phyloP scores from a whole-genome alignment of 805 yeast species.

The Yamadazyma olivae region DNA sequence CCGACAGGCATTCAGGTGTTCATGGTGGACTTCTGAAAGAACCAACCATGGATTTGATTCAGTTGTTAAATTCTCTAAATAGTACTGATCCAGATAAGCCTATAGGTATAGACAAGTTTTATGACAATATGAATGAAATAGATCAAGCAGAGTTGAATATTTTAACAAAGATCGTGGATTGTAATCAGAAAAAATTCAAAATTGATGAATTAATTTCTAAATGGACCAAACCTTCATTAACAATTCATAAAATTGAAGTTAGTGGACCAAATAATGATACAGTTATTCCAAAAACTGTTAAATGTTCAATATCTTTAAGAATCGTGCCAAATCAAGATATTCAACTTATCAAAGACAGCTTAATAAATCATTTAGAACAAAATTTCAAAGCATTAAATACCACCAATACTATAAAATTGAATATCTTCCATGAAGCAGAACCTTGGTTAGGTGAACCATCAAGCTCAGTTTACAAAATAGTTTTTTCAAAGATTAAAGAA shows the following conservation, averaged over 20 bases:
- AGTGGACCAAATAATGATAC: conserved; percentile 91
- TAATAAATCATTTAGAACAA: conserved; percentile 44
- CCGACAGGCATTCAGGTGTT: conserved; percentile 94
- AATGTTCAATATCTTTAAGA: conserved; percentile 75
- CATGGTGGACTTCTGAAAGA: conserved; percentile 91
- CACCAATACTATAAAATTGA: conserved; percentile 58
- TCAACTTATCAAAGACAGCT: conserved; percentile 48
- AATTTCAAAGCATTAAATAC: conserved; percentile 51
- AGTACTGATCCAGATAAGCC: conserved; percentile 39
- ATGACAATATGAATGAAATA: conserved; percentile 57
- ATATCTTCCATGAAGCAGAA: conserved; percentile 80
- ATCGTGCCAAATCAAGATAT: conserved; percentile 87
- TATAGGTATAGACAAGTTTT: conserved; percentile 4
- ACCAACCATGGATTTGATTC: conserved; percentile 83
- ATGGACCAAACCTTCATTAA: conserved; percentile 89
- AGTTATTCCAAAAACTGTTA: conserved; percentile 80
- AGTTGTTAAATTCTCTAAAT: conserved; percentile 58
- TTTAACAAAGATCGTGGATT: conserved; percentile 56
- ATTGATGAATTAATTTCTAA: conserved; percentile 59
- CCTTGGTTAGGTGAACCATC: conserved; percentile 93
- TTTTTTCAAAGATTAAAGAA: conserved; percentile 55
- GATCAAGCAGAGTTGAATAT: conserved; percentile 54
- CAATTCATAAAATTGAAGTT: conserved; percentile 78
- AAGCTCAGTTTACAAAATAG: conserved; percentile 67
- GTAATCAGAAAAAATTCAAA: conserved; percentile 27